Evolutionary conservation across 768 basidiomycete species (phyloP).

Genomic region (Saitozyma podzolica): DNA sequence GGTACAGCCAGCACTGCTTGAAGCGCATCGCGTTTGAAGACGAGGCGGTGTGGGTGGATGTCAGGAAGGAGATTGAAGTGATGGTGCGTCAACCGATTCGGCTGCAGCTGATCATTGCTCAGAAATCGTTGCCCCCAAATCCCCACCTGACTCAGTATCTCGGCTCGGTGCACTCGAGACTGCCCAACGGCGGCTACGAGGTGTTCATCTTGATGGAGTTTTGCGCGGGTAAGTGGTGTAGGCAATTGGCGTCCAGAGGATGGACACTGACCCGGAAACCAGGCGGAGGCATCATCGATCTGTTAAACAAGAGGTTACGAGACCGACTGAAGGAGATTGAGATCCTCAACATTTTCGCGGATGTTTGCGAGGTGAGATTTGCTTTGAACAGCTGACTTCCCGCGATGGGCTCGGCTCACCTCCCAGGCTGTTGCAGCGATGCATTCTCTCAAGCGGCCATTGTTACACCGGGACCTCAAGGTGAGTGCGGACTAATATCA

Average conservation of each 20-base stretch:
- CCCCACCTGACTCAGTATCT: constrained; percentile 95
- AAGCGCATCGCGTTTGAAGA: constrained; percentile 92
- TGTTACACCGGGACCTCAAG: constrained; percentile 96
- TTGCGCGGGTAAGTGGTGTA: constrained; percentile 68
- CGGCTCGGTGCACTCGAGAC: constrained; percentile 86
- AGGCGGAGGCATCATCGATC: constrained; percentile 99
- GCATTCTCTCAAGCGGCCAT: constrained; percentile 86
- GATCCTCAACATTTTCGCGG: constrained; percentile 95
- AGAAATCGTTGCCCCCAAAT: constrained; percentile 84
- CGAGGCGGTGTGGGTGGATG: constrained; percentile 84
- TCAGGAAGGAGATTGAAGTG: constrained; percentile 96
- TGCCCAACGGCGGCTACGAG: constrained; percentile 81
- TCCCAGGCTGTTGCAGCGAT: constrained; percentile 79
- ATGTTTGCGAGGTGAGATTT: constrained; percentile 73
- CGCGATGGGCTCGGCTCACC: background rate
- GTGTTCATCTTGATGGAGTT: constrained; percentile 99
- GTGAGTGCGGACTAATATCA: constrained; percentile 17
- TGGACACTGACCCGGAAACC: constrained; percentile 7
- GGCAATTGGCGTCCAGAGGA: constrained; percentile 10
- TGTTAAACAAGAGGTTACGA: constrained; percentile 95
- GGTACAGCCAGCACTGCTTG: constrained; percentile 91
- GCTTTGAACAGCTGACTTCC: background rate
- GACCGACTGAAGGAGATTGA: constrained; percentile 93
- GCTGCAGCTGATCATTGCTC: constrained; percentile 19
- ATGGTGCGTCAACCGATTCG: constrained; percentile 66